A percentile compares a stretch with the other conserved stretches of the same genome.
Conservation (phyloP, 1,284 basidiomycete species). For the Rhodotorula glutinis region DNA sequence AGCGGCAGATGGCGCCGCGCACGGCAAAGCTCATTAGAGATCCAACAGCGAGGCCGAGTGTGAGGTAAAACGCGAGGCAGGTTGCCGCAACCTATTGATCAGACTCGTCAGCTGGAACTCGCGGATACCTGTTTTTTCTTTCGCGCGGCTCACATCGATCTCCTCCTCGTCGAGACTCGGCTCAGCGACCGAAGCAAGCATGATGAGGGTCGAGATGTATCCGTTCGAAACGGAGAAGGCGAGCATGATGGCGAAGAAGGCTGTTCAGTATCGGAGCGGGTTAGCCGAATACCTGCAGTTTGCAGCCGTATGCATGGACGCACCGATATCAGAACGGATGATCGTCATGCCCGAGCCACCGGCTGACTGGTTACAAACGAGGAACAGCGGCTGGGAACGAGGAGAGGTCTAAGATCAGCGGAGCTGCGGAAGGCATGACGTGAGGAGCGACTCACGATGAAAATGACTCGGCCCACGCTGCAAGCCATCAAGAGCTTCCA, state of each 20-base stretch:
- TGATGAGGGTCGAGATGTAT: slow-evolving; percentile 43
- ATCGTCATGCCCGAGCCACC: slow-evolving; percentile 19
- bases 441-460: slow-evolving; percentile 37
- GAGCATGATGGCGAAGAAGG: slow-evolving; percentile 42
- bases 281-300: not conserved
- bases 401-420: not conserved
- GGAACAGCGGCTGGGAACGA: slow-evolving; percentile 41
- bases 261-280: slow-evolving; percentile 5
- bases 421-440: not conserved
- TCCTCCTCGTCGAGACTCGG: slow-evolving; percentile 42
- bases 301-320: not conserved
- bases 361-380: slow-evolving; percentile 42
- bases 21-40: slow-evolving; percentile 40
- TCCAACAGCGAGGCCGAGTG: slow-evolving; percentile 37
- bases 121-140: no score
- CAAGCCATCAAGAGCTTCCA: slow-evolving; percentile 26
- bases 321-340: slow-evolving; percentile 42
- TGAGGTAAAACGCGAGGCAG: slow-evolving; percentile 41
- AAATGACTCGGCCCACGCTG: slow-evolving; percentile 34
- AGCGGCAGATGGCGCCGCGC: slow-evolving; percentile 28
- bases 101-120: no score
- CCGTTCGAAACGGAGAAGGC: slow-evolving; percentile 44
- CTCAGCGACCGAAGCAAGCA: slow-evolving; percentile 43
- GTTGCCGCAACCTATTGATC: slow-evolving; percentile 37
- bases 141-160: slow-evolving; percentile 36